Percentiles rank a stretch among this genome's conserved stretches.
These are phyloP conservation scores for Debaryomyces udenii DNA, from an alignment of 1,139 yeast genomes.

Conservation along the genomic window DNA sequence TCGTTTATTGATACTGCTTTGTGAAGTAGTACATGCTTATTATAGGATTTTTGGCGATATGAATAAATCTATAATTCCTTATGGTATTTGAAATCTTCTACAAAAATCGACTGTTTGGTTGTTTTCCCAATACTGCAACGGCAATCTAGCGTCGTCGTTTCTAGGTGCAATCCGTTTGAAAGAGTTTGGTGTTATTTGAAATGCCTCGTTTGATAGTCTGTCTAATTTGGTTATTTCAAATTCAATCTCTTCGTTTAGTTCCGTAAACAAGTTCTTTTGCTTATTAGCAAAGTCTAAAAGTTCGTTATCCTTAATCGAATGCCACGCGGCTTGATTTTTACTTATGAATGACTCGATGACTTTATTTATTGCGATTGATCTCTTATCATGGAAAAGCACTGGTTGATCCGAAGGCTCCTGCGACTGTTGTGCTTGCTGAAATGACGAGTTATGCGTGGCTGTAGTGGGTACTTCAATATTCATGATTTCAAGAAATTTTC, in stretches of 20 bases:
- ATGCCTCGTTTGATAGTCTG: constrained; percentile 15
- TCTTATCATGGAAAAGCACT: constrained; percentile 43
- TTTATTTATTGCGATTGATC: constrained; percentile 51
- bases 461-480: constrained; percentile 25
- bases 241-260: constrained; percentile 26
- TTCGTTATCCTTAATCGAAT: constrained; percentile 1
- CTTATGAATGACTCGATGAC: constrained; percentile 37
- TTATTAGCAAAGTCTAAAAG: constrained; percentile 13
- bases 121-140: constrained; percentile 39
- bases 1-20: no score
- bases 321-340: constrained; percentile 17
- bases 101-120: constrained; percentile 40
- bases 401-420: constrained; percentile 5
- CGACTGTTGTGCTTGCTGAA: background rate
- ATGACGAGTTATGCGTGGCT: background rate
- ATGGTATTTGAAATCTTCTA: constrained; percentile 24
- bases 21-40: no score
- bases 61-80: constrained; percentile 1
- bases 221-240: constrained; percentile 22
- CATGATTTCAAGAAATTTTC: constrained; percentile 54
- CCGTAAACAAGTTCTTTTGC: constrained; percentile 18
- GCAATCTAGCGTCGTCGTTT: constrained; percentile 17
- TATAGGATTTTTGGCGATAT: background rate
- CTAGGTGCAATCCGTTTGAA: constrained; percentile 38
- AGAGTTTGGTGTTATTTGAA: constrained; percentile 25